These are phyloP conservation scores for Corrigiola litoralis DNA, from an alignment of 179 eudicot genomes.

Conservation along the genomic window DNA sequence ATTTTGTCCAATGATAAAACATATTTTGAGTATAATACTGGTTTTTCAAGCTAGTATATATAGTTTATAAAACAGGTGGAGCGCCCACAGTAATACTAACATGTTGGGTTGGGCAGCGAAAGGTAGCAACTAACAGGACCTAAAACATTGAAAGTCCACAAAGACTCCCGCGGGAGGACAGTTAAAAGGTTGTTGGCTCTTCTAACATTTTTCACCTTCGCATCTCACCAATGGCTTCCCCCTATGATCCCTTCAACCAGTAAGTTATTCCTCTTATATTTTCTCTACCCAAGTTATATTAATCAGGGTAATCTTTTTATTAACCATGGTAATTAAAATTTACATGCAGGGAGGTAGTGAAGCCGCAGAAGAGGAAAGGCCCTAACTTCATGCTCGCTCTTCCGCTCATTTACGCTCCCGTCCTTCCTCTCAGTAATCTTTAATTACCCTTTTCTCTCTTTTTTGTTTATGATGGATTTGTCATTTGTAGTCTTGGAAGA, in stretches of 20 bases:
- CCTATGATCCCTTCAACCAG: slow-evolving; percentile 12
- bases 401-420: slow-evolving; percentile 86
- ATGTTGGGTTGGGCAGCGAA: no score
- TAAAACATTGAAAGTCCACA: no score
- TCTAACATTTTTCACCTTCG: neutral
- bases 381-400: slow-evolving; percentile 50
- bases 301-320: no score
- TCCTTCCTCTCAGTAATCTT: slow-evolving; percentile 83
- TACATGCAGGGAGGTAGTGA: slow-evolving; percentile 24
- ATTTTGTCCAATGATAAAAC: no score
- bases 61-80: no score
- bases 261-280: slow-evolving; percentile 4
- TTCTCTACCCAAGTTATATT: neutral
- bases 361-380: slow-evolving; percentile 42
- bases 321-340: neutral
- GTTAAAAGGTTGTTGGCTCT: no score
- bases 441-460: neutral
- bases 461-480: neutral
- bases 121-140: no score
- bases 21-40: no score
- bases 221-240: slow-evolving; percentile 26
- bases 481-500: no score
- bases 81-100: no score
- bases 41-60: no score
- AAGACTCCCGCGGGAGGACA: no score